Percentiles rank a stretch among this genome's conserved stretches.
phyloP scores from a whole-genome alignment of 2,329 filamentous ascomycete genomes.

The Penicillium sp. region DNA sequence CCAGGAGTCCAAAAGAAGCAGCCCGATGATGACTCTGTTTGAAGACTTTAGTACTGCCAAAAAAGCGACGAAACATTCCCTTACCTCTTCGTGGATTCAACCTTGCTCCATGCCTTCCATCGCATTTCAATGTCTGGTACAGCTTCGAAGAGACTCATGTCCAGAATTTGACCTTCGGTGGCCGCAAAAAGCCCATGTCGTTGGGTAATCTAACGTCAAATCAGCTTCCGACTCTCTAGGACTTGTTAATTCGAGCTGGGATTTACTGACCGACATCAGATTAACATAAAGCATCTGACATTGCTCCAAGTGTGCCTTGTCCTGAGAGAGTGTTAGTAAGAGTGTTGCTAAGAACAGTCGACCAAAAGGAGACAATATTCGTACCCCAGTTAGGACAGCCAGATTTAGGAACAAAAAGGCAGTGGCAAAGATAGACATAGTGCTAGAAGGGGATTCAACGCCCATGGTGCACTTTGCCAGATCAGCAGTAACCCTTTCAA shows the following conservation, averaged over 20 bases:
- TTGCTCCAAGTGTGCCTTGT: conserved; percentile 51
- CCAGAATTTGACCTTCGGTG: conserved; percentile 49
- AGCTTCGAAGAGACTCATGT: conserved; percentile 46
- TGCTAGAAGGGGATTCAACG: conserved; percentile 44
- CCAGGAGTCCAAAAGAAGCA: conserved; percentile 54
- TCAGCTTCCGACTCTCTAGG: conserved; percentile 5
- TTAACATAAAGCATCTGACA: conserved; percentile 57
- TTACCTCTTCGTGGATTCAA: conserved; percentile 56
- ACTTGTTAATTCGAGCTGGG: not conserved
- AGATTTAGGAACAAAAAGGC: conserved; percentile 54
- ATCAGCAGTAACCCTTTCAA: conserved; percentile 49
- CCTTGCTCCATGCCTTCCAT: conserved; percentile 59
- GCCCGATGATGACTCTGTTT: conserved; percentile 48
- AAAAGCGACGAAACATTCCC: not conserved
- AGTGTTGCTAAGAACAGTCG: too few relatives aligned
- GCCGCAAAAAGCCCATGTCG: conserved; percentile 56
- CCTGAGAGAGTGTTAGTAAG: conserved; percentile 29
- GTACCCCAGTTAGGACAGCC: conserved; percentile 53
- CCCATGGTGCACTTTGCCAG: conserved; percentile 48
- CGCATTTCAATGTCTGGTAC: conserved; percentile 50
- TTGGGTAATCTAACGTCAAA: conserved; percentile 44
- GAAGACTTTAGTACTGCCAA: conserved; percentile 9
- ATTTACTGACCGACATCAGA: conserved; percentile 46
- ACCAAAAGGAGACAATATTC: not conserved
- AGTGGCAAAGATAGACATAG: conserved; percentile 54